phyloP scores from a whole-genome alignment of 345 rosid species.

The Laguncularia racemosa region DNA sequence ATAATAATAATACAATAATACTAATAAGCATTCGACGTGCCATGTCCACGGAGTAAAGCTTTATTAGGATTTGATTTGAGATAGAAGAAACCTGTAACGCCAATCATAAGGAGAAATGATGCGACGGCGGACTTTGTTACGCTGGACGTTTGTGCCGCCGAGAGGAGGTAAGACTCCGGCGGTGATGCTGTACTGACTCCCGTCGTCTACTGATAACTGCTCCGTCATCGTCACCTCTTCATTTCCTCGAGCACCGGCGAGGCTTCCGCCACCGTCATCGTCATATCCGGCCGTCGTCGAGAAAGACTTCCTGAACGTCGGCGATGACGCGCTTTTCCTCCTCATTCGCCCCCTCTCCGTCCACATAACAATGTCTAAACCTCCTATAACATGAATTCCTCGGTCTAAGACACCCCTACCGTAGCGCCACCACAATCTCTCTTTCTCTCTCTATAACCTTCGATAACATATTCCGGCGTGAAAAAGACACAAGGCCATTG shows the following conservation, averaged over 20 bases:
- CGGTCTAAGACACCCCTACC: no score
- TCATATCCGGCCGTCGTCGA: slow-evolving; percentile 4
- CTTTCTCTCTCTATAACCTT: neutral
- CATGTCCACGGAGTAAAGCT: neutral
- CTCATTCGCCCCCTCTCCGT: neutral
- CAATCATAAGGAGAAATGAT: slow-evolving; percentile 62
- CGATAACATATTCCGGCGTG: neutral
- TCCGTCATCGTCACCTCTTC: slow-evolving; percentile 11
- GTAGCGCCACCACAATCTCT: neutral
- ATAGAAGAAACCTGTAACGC: slow-evolving; percentile 44
- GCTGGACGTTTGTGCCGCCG: slow-evolving; percentile 43
- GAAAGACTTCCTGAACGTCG: neutral
- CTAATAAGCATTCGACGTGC: neutral
- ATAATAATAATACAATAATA: no score
- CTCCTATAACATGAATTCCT: no score
- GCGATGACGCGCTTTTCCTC: neutral
- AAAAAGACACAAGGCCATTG: neutral
- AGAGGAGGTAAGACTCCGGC: slow-evolving; percentile 68
- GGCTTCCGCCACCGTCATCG: neutral
- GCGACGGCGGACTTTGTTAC: slow-evolving; percentile 34
- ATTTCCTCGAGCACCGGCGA: neutral
- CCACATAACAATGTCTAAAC: no score
- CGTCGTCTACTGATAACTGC: slow-evolving; percentile 29
- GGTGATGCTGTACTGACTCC: slow-evolving; percentile 50
- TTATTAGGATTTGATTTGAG: neutral